These are phyloP conservation scores for Gaertneriomyces semiglobifer DNA, from an alignment of 192 early-diverging fungal species.

Conservation along the genomic window DNA sequence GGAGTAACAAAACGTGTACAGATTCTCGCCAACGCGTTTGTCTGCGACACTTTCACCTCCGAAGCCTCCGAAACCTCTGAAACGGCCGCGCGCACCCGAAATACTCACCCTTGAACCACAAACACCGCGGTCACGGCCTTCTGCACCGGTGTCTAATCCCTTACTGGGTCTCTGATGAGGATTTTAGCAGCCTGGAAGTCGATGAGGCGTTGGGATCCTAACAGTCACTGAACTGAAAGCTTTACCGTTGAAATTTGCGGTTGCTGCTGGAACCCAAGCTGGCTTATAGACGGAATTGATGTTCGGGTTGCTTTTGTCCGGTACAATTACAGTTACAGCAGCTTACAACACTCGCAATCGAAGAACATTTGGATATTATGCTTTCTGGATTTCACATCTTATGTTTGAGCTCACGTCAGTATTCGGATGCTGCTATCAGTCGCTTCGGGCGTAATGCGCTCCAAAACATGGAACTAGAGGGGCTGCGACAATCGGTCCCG, in stretches of 20 bases:
- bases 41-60: not conserved
- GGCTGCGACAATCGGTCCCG: too few species aligned
- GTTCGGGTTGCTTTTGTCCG: not conserved
- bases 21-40: constrained; percentile 2
- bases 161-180: constrained; percentile 6
- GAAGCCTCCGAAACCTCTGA: not conserved
- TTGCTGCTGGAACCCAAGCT: constrained; percentile 3
- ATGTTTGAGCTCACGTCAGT: too few species aligned
- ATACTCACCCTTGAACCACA: constrained; percentile 4
- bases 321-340: not conserved
- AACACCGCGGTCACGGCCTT: constrained; percentile 1
- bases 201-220: not conserved
- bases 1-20: constrained; percentile 1
- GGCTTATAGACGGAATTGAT: not conserved
- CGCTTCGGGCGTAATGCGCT: too few species aligned
- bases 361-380: too few species aligned
- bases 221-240: constrained; percentile 5
- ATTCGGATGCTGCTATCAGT: too few species aligned
- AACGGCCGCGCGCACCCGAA: not conserved
- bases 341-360: too few species aligned
- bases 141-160: not conserved
- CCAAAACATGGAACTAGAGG: too few species aligned
- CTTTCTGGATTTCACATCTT: too few species aligned
- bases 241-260: not conserved
- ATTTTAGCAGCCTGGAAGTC: not conserved